These are phyloP conservation scores for Rutstroemia sp. DNA, from an alignment of 2,329 filamentous ascomycete genomes.

Conservation along the genomic window DNA sequence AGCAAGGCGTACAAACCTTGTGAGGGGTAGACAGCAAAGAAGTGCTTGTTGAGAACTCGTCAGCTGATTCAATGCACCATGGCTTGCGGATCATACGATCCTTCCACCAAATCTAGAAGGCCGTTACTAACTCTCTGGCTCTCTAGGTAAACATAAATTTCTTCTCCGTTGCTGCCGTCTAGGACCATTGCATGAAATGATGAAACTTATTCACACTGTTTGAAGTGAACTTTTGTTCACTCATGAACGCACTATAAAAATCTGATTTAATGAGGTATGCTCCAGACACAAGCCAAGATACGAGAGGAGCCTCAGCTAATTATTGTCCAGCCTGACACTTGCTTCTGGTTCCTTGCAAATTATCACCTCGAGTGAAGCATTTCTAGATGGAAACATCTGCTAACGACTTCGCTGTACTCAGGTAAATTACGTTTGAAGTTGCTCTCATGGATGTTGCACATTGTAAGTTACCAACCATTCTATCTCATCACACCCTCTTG, in stretches of 20 bases:
- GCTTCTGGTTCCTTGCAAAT: conserved; percentile 22
- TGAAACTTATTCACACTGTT: conserved; percentile 39
- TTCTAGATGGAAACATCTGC: conserved; percentile 6
- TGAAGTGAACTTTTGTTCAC: conserved; percentile 30
- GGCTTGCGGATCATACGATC: conserved; percentile 12
- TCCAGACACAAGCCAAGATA: background rate
- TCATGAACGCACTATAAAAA: conserved; percentile 34
- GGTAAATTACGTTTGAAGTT: conserved; percentile 9
- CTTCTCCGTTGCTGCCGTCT: conserved; percentile 3
- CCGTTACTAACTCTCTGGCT: conserved; percentile 14
- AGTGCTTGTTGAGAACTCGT: conserved; percentile 38
- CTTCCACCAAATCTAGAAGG: background rate
- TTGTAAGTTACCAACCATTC: background rate
- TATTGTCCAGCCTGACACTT: conserved; percentile 27
- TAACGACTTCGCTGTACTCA: conserved; percentile 17
- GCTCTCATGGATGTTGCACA: background rate
- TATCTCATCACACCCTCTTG: conserved; percentile 2
- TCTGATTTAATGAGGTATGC: conserved; percentile 40
- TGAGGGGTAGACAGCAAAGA: conserved; percentile 28
- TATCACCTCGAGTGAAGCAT: background rate
- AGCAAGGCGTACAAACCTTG: conserved; percentile 35
- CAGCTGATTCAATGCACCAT: conserved; percentile 32
- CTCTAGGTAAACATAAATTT: conserved; percentile 14
- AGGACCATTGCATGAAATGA: conserved; percentile 30
- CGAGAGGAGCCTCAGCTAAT: background rate